phyloP scores from a whole-genome alignment of 1,139 yeast species.

The Pneumocystis murina region DNA sequence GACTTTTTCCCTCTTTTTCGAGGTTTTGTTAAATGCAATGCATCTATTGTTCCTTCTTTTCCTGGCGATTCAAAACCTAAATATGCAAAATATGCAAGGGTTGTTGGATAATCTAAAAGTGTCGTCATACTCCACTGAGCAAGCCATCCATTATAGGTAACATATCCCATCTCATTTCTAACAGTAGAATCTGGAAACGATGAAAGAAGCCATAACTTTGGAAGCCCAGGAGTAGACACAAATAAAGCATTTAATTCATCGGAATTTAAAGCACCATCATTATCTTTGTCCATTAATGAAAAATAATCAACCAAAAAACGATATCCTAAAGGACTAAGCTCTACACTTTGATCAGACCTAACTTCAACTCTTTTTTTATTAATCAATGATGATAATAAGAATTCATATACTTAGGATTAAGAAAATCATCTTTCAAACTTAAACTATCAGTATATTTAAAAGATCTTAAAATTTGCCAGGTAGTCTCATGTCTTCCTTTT shows the following conservation, averaged over 20 bases:
- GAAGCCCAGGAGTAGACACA: constrained; percentile 84
- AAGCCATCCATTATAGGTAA: constrained; percentile 91
- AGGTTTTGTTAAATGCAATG: constrained; percentile 69
- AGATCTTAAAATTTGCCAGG: constrained; percentile 81
- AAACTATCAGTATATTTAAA: constrained; percentile 85
- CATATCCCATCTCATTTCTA: constrained; percentile 74
- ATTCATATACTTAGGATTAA: constrained; percentile 40
- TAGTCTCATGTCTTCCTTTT: constrained; percentile 85
- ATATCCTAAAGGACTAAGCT: constrained; percentile 85
- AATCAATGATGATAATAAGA: neutral
- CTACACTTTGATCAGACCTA: constrained; percentile 65
- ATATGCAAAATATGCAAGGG: constrained; percentile 76
- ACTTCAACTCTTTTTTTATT: constrained; percentile 38
- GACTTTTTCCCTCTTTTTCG: constrained; percentile 39
- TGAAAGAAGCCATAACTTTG: constrained; percentile 68
- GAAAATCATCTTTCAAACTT: constrained; percentile 60
- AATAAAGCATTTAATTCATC: constrained; percentile 53
- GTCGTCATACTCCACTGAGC: constrained; percentile 98
- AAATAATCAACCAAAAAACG: constrained; percentile 81
- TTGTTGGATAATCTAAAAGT: constrained; percentile 63
- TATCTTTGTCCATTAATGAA: constrained; percentile 74
- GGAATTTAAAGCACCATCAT: constrained; percentile 84
- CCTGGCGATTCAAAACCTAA: constrained; percentile 52
- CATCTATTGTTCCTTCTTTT: constrained; percentile 31
- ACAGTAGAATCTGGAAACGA: constrained; percentile 80